phyloP scores from a whole-genome alignment of 2,329 filamentous ascomycete genomes.

The Calonectria naviculata region DNA sequence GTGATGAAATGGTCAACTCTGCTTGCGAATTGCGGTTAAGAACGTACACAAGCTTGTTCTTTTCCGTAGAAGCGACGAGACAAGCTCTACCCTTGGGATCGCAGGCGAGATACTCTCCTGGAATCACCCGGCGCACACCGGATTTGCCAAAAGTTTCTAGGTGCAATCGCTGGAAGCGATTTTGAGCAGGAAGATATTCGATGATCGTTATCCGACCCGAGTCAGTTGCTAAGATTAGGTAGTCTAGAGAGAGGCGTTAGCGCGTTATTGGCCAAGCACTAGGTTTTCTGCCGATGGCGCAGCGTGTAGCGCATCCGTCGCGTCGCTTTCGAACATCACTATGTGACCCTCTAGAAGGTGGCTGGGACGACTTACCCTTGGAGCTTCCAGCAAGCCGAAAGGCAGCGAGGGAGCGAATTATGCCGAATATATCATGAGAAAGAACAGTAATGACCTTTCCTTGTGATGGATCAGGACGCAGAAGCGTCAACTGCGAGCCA shows the following conservation, averaged over 20 bases:
- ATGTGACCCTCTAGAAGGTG: constrained; percentile 66
- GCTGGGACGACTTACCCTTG: constrained; percentile 81
- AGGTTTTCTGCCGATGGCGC: constrained; percentile 26
- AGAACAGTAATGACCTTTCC: constrained; percentile 88
- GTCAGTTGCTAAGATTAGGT: constrained; percentile 94
- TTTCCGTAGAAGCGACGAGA: constrained; percentile 93
- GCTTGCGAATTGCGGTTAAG: constrained; percentile 95
- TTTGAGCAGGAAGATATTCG: constrained; percentile 88
- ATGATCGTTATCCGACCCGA: constrained; percentile 95
- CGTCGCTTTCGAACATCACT: constrained; percentile 66
- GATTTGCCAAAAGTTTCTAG: constrained; percentile 99
- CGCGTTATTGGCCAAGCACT: constrained; percentile 41
- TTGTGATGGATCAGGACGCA: constrained; percentile 86
- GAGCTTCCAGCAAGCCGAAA: constrained; percentile 93
- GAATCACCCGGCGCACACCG: constrained; percentile 90
- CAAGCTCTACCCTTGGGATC: constrained; percentile 97
- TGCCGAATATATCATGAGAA: constrained; percentile 95
- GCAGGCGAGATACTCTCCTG: constrained; percentile 94
- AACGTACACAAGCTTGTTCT: constrained; percentile 99
- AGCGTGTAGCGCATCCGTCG: constrained; percentile 34
- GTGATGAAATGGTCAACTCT: constrained; percentile 95
- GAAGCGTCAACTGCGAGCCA: constrained; percentile 87
- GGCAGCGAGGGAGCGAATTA: constrained; percentile 88
- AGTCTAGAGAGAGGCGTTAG: constrained; percentile 72
- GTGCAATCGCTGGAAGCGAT: constrained; percentile 89